Evolutionary conservation across 257 asterid species (phyloP).

Genomic region (Scutellaria minor): DNA sequence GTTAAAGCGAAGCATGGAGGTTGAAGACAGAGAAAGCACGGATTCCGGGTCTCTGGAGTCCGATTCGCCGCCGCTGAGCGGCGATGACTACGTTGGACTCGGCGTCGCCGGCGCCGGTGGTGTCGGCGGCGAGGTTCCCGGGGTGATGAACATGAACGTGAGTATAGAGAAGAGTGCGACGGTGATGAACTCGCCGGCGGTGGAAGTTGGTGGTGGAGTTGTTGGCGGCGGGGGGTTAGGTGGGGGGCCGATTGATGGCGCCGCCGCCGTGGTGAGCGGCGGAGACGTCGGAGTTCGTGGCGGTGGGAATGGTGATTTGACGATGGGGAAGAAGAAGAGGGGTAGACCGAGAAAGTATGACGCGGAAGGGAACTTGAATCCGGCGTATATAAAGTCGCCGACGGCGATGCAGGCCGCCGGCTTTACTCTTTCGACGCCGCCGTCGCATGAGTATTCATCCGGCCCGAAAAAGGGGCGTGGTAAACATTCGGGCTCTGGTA

Average conservation of each 20-base stretch:
- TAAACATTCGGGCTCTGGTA: constrained; percentile 50
- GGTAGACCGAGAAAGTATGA: constrained; percentile 93
- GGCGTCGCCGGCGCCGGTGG: constrained; percentile 36
- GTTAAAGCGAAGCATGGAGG: constrained; percentile 44
- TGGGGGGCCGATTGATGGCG: constrained; percentile 29
- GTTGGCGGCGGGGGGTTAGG: constrained; percentile 32
- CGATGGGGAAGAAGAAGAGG: constrained; percentile 68
- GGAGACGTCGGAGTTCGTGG: constrained; percentile 22
- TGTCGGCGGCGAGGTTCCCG: constrained; percentile 45
- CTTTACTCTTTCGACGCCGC: constrained; percentile 67
- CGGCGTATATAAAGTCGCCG: constrained; percentile 50
- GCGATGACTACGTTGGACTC: constrained; percentile 40
- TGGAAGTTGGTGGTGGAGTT: constrained; percentile 32
- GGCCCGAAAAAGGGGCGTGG: constrained; percentile 70
- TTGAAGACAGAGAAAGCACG: constrained; percentile 71
- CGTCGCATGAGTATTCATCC: constrained; percentile 55
- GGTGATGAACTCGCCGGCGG: constrained; percentile 34
- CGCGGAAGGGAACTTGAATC: constrained; percentile 75
- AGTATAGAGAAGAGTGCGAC: constrained; percentile 44
- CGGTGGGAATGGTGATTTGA: constrained; percentile 40
- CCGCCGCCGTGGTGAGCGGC: constrained; percentile 36
- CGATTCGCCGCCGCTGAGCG: constrained; percentile 56
- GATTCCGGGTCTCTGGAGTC: constrained; percentile 69
- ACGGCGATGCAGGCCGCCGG: constrained; percentile 53
- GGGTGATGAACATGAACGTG: constrained; percentile 39